These are phyloP conservation scores for Lentinula sp. DNA, from an alignment of 768 basidiomycete species.

Conservation along the genomic window DNA sequence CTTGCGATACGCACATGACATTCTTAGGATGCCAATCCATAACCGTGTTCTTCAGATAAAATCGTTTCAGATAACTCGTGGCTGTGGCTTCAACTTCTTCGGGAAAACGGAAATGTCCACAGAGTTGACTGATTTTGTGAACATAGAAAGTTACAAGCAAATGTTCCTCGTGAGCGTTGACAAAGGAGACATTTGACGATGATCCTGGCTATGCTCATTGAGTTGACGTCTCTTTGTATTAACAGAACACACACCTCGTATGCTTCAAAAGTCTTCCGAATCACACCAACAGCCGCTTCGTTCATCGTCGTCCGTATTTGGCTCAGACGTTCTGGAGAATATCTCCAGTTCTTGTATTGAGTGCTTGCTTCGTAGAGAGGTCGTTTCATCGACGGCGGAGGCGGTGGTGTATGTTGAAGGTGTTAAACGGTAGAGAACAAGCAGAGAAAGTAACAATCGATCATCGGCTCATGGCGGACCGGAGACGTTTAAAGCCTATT, in stretches of 20 bases:
- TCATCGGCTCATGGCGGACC: not conserved
- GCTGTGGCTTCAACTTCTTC: conserved; percentile 94
- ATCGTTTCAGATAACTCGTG: conserved; percentile 87
- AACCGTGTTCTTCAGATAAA: conserved; percentile 95
- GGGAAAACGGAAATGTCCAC: conserved; percentile 79
- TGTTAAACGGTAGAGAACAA: not conserved
- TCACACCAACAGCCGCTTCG: conserved; percentile 65
- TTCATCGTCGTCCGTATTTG: conserved; percentile 65
- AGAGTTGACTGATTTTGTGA: conserved; percentile 79
- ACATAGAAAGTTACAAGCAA: conserved; percentile 86
- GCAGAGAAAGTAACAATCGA: not conserved
- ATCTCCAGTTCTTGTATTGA: conserved; percentile 86
- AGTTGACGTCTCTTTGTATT: not conserved
- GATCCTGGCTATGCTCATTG: conserved; percentile 54
- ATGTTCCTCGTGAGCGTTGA: conserved; percentile 78
- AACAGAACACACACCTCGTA: conserved; percentile 54
- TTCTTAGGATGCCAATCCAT: conserved; percentile 99
- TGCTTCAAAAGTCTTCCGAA: conserved; percentile 70
- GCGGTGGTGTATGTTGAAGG: not conserved
- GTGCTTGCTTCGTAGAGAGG: conserved; percentile 74
- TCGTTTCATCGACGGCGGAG: conserved; percentile 16
- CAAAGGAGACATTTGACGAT: conserved; percentile 65
- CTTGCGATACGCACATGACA: conserved; percentile 68
- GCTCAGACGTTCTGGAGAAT: conserved; percentile 61
- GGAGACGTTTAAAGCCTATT: not conserved